Evolutionary conservation across 306 rosid species (phyloP), one percentile per base, ranked within the genome.

Genomic region (Begonia loranthoides): DNA sequence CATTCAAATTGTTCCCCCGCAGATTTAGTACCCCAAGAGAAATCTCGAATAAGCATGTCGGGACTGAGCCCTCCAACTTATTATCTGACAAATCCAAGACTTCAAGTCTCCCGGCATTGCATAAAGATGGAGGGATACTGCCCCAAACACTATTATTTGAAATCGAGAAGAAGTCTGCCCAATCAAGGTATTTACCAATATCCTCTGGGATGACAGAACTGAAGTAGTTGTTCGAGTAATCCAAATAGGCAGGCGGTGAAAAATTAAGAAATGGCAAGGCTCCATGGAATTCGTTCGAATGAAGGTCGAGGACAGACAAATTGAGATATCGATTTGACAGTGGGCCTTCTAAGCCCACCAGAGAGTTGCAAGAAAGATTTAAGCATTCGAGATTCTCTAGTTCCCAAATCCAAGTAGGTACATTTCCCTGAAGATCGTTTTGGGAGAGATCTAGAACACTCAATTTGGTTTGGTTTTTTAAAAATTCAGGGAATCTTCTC

Each of bases 341-440:
- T 7, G 57, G 63, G 11, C 22, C 51, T 50, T 61, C 56, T 0
- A 55, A 16, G 22, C 24, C 34, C 0, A 0, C 16, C 1, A 68
- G 34, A 21, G 41, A 15, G 9, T 61, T 68, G 9, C 5, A 12
- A 41, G 59, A 68, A 6, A 68, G 51, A 61, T 68, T 22, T 36
- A 61, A 15, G 0, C n/a, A 0, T 13, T 0, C 0, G 8, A 50
- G 36, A 2, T 0, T 3, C 5, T 17, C 17, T n/a, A 68, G 17
- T 15, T 13, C 15, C 87, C 79, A 78, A 28, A 78, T 57, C 90
- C 86, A 78, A 5, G 4, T 39, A 17, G 94, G 89, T 19, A 80
- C 38, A 12, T 51, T 17, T 4, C 75, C 86, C 13, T 0, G 1
- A 50, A 84, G 74, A 7, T 19, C 49, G 50, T 84, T 84, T 3